Evolutionary conservation across 2,329 filamentous ascomycete species (phyloP), one percentile per base, ranked within the genome.

Genomic region (Microsporum ferrugineum): DNA sequence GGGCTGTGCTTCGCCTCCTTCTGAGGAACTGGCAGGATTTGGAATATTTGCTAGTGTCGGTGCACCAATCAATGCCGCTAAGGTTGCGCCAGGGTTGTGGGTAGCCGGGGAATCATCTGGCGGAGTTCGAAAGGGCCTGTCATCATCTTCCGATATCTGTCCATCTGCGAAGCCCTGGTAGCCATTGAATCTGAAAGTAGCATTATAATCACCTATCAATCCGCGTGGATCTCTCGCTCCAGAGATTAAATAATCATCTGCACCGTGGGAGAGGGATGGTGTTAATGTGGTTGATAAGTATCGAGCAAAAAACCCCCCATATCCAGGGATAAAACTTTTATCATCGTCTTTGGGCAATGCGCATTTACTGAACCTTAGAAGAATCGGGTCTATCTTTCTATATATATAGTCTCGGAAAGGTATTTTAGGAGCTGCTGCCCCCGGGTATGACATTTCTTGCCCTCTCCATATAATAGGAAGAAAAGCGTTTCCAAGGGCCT

Each of bases 391-490:
- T 68, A 89, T 79, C 59, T 85, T 80, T 41, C 79, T 78, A 59
- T 81, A 77, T 12, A 95, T 75, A 77, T 90, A 95, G 0, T 84
- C 78, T 2, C 84, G 80, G 69, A 96, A 92, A 0, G 79, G 72
- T 17, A 73, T 73, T 36, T 79, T 71, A 3, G 84, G 76, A 58
- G 84, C 80, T 41, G 96, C 76, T n/a, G 84, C 80, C 2, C 88
- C 87, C 0, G 89, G 86, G 64, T 91, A 90, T 1, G 85, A 84
- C 70, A 96, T 89, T 67, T 95, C 89, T 69, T 95, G 87, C 31
- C 88, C 88, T 71, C 91, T 95, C 94, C 94, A 99, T 41, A 95
- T 86, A 64, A 99, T 90, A 0, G 95, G 95, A 41, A 99, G 73
- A 75, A 99, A 99, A 0, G 89, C 84, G 71, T 99, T 99, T 2